These are phyloP conservation scores for Trichoderma asperellum DNA, from an alignment of 2,329 filamentous ascomycete genomes.

Conservation along the genomic window DNA sequence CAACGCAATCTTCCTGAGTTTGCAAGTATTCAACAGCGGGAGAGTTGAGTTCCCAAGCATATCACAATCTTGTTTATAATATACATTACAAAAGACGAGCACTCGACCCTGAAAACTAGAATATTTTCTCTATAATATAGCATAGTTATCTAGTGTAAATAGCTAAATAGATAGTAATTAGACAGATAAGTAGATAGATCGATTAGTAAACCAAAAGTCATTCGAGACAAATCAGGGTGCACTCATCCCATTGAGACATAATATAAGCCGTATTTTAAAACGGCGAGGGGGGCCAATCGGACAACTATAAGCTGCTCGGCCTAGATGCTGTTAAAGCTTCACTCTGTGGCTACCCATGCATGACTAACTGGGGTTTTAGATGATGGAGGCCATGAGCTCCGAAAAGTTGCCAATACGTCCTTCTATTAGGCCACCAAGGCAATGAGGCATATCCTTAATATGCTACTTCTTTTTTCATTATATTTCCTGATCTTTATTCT, in stretches of 20 bases:
- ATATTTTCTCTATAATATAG: neutral
- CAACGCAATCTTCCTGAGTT: neutral
- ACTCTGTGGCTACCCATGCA: neutral
- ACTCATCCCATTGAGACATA: neutral
- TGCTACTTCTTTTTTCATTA: neutral
- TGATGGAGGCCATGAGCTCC: no score
- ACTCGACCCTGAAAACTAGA: neutral
- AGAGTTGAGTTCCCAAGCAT: neutral
- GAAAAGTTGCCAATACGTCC: no score
- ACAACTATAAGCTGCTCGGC: neutral
- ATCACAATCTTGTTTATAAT: neutral
- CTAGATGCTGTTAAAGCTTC: neutral
- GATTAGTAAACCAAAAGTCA: neutral
- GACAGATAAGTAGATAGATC: neutral
- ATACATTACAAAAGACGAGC: neutral
- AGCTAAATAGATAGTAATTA: neutral
- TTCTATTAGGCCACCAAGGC: neutral
- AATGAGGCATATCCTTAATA: neutral
- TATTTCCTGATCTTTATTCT: no score
- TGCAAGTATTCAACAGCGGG: neutral
- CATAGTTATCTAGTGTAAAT: neutral
- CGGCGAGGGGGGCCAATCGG: no score
- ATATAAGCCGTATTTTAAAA: neutral
- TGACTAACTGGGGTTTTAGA: no score
- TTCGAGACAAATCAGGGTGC: neutral